Conservation (phyloP, 2,329 filamentous ascomycete species). For the Fusarium robinianum region DNA sequence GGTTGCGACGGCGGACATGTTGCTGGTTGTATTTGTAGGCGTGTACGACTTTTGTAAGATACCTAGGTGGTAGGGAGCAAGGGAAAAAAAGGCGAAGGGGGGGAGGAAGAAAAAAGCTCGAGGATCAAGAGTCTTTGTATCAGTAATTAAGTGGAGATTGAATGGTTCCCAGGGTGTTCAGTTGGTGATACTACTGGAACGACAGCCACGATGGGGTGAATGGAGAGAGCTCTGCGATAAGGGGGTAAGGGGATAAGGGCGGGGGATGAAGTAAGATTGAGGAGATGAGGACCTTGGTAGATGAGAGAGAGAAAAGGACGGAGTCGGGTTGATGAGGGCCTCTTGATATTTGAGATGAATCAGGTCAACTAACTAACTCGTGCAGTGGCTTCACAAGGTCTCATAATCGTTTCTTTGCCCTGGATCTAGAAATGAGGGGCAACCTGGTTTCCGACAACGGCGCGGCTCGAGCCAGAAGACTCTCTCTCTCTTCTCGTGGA, state of each 20-base stretch:
- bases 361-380: constrained; percentile 1
- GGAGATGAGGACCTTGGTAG: too few relatives aligned
- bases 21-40: constrained; percentile 20
- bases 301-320: constrained; percentile 1
- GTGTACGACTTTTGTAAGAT: too few relatives aligned
- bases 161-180: too few relatives aligned
- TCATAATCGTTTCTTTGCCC: not conserved
- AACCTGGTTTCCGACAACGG: constrained; percentile 23
- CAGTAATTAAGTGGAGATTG: constrained; percentile 7
- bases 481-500: constrained; percentile 14
- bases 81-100: not conserved
- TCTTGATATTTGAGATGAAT: constrained; percentile 19
- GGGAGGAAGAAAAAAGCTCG: not conserved
- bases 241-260: constrained; percentile 18
- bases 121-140: too few relatives aligned
- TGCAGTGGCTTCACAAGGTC: constrained; percentile 8
- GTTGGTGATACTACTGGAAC: constrained; percentile 8
- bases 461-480: not conserved
- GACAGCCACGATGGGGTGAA: constrained; percentile 1
- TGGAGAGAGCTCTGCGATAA: constrained; percentile 2
- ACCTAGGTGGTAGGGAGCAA: too few relatives aligned
- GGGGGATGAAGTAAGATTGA: too few relatives aligned
- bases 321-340: not conserved
- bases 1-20: constrained; percentile 35
- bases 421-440: constrained; percentile 1